A percentile compares a stretch with the other conserved stretches of the same genome.
phyloP scores from a whole-genome alignment of 179 eudicot genomes.

The Actinidia chinensis region DNA sequence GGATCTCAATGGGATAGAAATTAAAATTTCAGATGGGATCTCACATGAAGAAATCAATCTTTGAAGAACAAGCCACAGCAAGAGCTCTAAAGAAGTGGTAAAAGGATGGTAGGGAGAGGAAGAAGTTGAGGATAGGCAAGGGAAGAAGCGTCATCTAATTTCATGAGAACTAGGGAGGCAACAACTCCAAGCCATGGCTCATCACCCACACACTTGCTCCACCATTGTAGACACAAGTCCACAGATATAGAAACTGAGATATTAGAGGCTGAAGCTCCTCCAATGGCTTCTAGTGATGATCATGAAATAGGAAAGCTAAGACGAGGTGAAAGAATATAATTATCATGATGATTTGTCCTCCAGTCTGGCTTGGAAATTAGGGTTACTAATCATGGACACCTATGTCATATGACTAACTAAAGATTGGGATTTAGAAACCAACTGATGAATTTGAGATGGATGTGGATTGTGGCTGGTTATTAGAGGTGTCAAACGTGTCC shows the following conservation, averaged over 20 bases:
- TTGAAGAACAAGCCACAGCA: constrained; percentile 52
- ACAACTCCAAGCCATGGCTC: constrained; percentile 30
- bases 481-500: too few species aligned
- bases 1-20: not conserved
- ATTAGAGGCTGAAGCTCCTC: constrained; percentile 27
- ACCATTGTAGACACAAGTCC: constrained; percentile 25
- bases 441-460: too few species aligned
- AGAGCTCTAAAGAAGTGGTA: constrained; percentile 52
- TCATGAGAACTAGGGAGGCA: constrained; percentile 18
- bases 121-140: constrained; percentile 26
- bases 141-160: not conserved
- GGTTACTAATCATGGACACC: too few species aligned
- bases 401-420: too few species aligned
- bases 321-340: not conserved
- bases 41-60: constrained; percentile 48
- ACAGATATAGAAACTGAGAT: constrained; percentile 31
- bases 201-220: constrained; percentile 42
- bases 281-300: not conserved
- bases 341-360: not conserved
- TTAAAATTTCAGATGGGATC: constrained; percentile 48
- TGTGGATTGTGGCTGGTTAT: too few species aligned
- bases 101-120: constrained; percentile 37
- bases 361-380: not conserved
- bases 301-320: not conserved
- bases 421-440: too few species aligned